Evolutionary conservation across 148 eudicot genomes (phyloP).

Genomic region (Pouteria glomerata): DNA sequence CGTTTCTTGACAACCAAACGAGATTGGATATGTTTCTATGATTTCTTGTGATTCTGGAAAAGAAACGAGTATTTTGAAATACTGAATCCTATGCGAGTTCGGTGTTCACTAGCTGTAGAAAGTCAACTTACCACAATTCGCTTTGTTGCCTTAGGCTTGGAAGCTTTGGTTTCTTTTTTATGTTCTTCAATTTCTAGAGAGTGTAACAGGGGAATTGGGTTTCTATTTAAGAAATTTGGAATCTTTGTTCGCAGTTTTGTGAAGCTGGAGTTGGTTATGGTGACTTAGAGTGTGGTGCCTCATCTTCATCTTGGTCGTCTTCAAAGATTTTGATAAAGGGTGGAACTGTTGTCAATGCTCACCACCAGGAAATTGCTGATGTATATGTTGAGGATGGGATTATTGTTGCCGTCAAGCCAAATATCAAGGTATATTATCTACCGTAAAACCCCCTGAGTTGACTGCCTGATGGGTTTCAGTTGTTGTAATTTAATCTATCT

Average conservation of each 20-base stretch:
- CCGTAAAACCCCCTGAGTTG: not conserved
- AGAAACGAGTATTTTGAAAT: no score
- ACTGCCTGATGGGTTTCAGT: not conserved
- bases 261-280: constrained; percentile 59
- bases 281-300: constrained; percentile 43
- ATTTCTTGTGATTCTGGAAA: not conserved
- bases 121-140: not conserved
- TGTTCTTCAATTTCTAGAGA: not conserved
- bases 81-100: not conserved
- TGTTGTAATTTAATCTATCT: not conserved
- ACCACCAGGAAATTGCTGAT: constrained; percentile 76
- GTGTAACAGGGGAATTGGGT: not conserved
- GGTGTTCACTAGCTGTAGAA: not conserved
- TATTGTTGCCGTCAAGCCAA: constrained; percentile 63
- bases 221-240: not conserved
- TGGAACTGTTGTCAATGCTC: constrained; percentile 91
- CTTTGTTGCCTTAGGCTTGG: no score
- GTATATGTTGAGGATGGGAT: constrained; percentile 86
- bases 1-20: not conserved
- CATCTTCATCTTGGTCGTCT: constrained; percentile 33
- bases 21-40: not conserved
- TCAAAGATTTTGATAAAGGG: constrained; percentile 87
- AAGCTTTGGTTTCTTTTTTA: no score
- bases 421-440: constrained; percentile 47
- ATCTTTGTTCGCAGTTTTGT: constrained; percentile 49